Base-by-base conservation (phyloP, 2,329 filamentous ascomycete genomes). In the Trichoderma sp. region DNA sequence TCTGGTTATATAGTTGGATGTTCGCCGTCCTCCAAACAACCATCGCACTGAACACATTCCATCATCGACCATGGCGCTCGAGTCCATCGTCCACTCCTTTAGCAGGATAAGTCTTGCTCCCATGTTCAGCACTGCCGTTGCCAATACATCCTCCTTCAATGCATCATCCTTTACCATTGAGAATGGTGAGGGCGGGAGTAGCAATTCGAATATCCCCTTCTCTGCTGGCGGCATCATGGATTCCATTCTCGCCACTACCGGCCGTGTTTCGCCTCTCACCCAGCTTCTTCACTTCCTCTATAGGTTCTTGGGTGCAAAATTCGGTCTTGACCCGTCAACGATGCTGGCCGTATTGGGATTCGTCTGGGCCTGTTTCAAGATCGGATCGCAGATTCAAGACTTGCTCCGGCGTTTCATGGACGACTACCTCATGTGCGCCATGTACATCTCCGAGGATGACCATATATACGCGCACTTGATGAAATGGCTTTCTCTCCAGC, bases 381-480 rank as follows among this genome's bases (percentile, higher is more conserved):
- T 79, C 47, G 68, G 70, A 10, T 71, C 70, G 4, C 78, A 79
- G 65, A 48, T 78, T 0, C 78, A 79, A 68, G 67, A 69, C 14
- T 65, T 77, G 24, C 9, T 78, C 2, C 73, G 75, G 52, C 67
- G 70, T 12, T 63, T 83, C 17, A 67, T 84, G 30, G 74, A 74
- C n/a, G 72, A 74, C 7, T 77, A 85, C 68, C 77, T 85, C 63
- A 83, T 81, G 74, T 80, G 81, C 59, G 80, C 78, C 67, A 78
- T 89, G 63, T 80, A 81, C 58, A 78, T 89, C 55, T 79, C 76
- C 65, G 82, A 81, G 66, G 79, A 79, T 50, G 86, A 89, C 69
- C 81, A 84, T 62, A 86, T 88, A 30, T 87, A 87, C 70, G 59
- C 72, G 3, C 83, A 88, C 60, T 70, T 89, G 56, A 86, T 88